phyloP scores from a whole-genome alignment of 2,329 filamentous ascomycete genomes.

The Alternaria infectoria region DNA sequence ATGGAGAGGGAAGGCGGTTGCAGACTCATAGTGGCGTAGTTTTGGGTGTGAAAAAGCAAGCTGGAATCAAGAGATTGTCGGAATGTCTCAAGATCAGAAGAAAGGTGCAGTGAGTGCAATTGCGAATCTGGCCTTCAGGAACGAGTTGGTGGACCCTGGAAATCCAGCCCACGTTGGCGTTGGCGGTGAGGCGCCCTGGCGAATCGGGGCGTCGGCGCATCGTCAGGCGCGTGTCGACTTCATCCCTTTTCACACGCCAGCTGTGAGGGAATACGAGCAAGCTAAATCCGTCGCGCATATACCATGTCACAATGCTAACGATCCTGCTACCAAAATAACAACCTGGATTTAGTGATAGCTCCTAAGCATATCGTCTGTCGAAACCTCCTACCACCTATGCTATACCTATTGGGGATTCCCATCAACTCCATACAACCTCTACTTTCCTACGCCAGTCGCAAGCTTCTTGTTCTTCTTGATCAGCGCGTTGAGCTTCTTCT shows the following conservation, averaged over 20 bases:
- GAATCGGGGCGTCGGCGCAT: constrained; percentile 17
- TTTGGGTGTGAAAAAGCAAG: not conserved
- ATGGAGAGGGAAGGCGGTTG: constrained; percentile 46
- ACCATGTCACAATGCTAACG: not conserved
- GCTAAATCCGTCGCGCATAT: not conserved
- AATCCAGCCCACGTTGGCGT: constrained; percentile 19
- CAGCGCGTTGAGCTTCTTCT: constrained; percentile 44
- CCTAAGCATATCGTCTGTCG: not conserved
- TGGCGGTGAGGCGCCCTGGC: constrained; percentile 33
- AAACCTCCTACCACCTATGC: not conserved
- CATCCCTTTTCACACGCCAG: constrained; percentile 16
- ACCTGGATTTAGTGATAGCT: not conserved
- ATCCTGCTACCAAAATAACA: not conserved
- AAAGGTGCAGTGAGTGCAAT: constrained; percentile 25
- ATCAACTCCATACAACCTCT: not conserved
- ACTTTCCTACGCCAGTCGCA: constrained; percentile 8
- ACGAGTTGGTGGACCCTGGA: constrained; percentile 34
- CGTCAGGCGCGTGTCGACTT: constrained; percentile 23
- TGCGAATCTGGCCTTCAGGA: constrained; percentile 32
- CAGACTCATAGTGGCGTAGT: constrained; percentile 40
- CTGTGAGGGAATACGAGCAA: constrained; percentile 6
- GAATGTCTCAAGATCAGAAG: constrained; percentile 2
- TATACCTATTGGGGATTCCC: not conserved
- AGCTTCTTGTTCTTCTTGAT: constrained; percentile 49
- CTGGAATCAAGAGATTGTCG: not conserved